phyloP scores from a whole-genome alignment of 371 early-diverging fungal species.

The Polyrhizophydium stewartii region DNA sequence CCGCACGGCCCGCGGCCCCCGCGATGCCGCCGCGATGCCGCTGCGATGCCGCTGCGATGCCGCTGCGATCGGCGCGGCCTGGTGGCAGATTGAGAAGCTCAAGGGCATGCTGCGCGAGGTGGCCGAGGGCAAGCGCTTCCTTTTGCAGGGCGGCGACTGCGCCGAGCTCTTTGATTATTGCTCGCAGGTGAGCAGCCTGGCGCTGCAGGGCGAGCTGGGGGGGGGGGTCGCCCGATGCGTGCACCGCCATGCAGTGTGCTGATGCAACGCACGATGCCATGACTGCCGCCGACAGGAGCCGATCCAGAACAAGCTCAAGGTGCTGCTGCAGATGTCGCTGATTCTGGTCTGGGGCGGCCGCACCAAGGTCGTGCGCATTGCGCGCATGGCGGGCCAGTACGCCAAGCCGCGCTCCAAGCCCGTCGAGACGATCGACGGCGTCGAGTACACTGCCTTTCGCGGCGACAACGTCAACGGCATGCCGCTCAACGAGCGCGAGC shows the following conservation, averaged over 20 bases:
- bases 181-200: conserved; percentile 60
- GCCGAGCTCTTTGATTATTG: conserved; percentile 97
- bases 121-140: conserved; percentile 84
- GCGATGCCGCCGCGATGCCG: not conserved
- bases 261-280: not conserved
- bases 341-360: conserved; percentile 92
- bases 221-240: not conserved
- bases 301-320: conserved; percentile 91
- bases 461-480: conserved; percentile 97
- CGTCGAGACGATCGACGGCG: conserved; percentile 81
- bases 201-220: too few relatives aligned
- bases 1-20: not conserved
- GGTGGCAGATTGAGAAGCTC: conserved; percentile 70
- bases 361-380: conserved; percentile 90
- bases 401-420: conserved; percentile 95
- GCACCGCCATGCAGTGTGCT: not conserved
- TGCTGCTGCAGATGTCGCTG: conserved; percentile 93
- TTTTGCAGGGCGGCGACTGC: conserved; percentile 97
- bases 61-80: not conserved
- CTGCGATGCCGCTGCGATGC: not conserved
- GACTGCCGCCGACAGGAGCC: conserved; percentile 50
- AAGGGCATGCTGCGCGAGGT: conserved; percentile 80
- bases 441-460: conserved; percentile 60
- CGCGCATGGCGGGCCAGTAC: conserved; percentile 93
- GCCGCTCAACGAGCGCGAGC: conserved; percentile 76